phyloP scores from a whole-genome alignment of 768 basidiomycete species.

The Boletus coccyginus region DNA sequence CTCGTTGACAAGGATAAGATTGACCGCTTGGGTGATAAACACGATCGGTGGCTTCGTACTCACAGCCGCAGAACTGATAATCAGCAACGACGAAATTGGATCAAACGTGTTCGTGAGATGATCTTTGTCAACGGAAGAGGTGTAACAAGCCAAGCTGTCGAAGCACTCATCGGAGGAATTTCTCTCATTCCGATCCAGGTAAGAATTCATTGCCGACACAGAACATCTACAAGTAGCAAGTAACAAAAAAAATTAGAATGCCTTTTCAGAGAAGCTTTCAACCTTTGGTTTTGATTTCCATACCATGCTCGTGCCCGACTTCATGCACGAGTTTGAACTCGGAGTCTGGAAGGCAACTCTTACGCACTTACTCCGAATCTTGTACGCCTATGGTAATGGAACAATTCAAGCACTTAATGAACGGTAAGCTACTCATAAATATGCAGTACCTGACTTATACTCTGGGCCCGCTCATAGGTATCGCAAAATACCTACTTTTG shows the following conservation, averaged over 20 bases:
- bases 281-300: slow-evolving; percentile 25
- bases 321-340: slow-evolving; percentile 36
- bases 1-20: not conserved
- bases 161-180: not conserved
- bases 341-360: slow-evolving; percentile 30
- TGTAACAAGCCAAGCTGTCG: not conserved
- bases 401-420: slow-evolving; percentile 15
- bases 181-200: not conserved
- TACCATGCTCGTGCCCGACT: slow-evolving; percentile 26
- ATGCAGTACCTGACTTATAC: no score
- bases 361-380: slow-evolving; percentile 3
- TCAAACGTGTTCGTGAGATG: not conserved
- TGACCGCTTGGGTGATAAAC: not conserved
- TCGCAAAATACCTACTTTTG: slow-evolving; percentile 29
- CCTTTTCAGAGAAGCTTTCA: slow-evolving; percentile 27
- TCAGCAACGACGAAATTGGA: not conserved
- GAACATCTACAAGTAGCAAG: no score
- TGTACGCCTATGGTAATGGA: not conserved
- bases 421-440: slow-evolving; percentile 11
- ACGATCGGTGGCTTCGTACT: not conserved
- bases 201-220: no score
- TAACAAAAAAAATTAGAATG: slow-evolving; percentile 21
- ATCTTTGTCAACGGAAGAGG: not conserved
- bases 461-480: not conserved
- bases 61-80: not conserved